These are phyloP conservation scores for Candida dubliniensis DNA, from an alignment of 1,139 yeast species.

Conservation along the genomic window DNA sequence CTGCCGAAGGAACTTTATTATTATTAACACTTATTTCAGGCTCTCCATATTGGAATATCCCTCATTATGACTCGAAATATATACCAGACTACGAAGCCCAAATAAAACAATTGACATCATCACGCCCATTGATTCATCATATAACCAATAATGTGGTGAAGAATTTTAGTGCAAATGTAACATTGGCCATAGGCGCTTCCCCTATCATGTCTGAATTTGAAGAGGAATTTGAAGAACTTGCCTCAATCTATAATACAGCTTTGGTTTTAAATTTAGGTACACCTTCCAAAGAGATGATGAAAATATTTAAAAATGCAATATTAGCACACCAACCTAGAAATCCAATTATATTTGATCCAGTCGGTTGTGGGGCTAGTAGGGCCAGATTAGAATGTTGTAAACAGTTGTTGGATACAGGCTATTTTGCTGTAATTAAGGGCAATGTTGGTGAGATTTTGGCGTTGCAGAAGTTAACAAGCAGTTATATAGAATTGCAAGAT, in stretches of 20 bases:
- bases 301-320: conserved; percentile 53
- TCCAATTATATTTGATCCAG: conserved; percentile 85
- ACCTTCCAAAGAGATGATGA: conserved; percentile 46
- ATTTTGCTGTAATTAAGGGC: conserved; percentile 76
- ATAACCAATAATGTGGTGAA: conserved; percentile 90
- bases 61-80: too few relatives aligned
- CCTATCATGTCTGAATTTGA: conserved; percentile 88
- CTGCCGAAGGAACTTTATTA: conserved; percentile 52
- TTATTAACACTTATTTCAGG: conserved; percentile 20
- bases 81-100: too few relatives aligned
- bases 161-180: conserved; percentile 86
- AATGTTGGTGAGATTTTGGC: conserved; percentile 78
- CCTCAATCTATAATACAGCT: conserved; percentile 51
- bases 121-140: conserved; percentile 74
- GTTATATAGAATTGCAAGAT: conserved; percentile 29
- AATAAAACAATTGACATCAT: conserved; percentile 6
- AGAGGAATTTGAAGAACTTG: conserved; percentile 68
- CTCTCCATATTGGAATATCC: conserved; percentile 17
- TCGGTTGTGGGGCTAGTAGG: conserved; percentile 82
- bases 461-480: conserved; percentile 33
- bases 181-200: conserved; percentile 80
- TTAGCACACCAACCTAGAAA: conserved; percentile 51
- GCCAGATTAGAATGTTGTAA: conserved; percentile 54
- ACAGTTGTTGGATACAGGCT: conserved; percentile 55
- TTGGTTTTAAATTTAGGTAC: conserved; percentile 80